Evolutionary conservation across 352 stramenopile species (phyloP), one percentile per base, ranked within the genome.

Genomic region (Pelagophyceae sp.): DNA sequence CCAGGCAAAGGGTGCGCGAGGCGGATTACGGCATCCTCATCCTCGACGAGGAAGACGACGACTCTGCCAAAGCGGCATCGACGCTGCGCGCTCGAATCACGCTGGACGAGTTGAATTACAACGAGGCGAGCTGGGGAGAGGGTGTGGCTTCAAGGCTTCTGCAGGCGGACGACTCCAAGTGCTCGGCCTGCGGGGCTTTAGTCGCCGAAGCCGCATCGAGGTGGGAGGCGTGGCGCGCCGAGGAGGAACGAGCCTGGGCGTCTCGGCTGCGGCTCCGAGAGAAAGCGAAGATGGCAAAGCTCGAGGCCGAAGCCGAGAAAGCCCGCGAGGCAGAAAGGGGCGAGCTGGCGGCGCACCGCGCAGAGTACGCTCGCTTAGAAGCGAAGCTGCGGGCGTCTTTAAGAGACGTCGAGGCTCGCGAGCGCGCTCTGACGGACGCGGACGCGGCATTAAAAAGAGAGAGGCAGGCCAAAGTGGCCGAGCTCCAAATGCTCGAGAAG

Each of bases 401-500:
- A 27, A 32, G 64, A 1, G 75, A 80, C 69, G 58, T 38, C 54
- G 78, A 81, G 51, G 38, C 35, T 25, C 78, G 78, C 3, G 78
- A 81, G 63, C 78, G 78, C 31, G 27, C 35, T 27, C 38, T 79
- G 11, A 40, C 61, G 23, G 35, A 70, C 29, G 65, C 76, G n/a
- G 78, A 81, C 40, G 31, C 38, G 20, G 74, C 75, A 2, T 29
- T 81, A 6, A 54, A 81, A 50, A 61, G 78, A 23, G 75, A 76
- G 11, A 20, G 54, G 3, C 72, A 75, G 23, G 38, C 70, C 17
- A 54, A 70, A 25, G 50, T 80, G 11, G 35, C 64, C 17, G 78
- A 81, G 25, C 58, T 80, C 27, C 67, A 81, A 45, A 38, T 81
- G 38, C 38, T 81, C 54, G 50, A 77, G 60, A 58, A 72, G 35